Percentiles rank a stretch among this genome's conserved stretches.
phyloP scores from a whole-genome alignment of 148 eudicot genomes.

The Beta vulgaris region DNA sequence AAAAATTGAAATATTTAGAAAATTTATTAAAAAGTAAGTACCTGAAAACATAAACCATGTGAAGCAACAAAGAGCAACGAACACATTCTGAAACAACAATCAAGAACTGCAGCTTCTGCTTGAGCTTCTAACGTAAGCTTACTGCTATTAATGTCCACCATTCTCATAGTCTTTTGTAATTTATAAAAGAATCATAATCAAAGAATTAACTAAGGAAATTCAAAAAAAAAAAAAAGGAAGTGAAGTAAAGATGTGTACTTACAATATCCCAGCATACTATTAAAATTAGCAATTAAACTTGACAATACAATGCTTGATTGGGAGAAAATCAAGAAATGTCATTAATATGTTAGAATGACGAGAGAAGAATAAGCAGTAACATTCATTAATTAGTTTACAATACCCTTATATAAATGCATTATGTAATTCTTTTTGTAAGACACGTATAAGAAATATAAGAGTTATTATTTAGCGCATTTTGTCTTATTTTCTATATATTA shows the following conservation, averaged over 20 bases:
- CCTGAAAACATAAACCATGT: conserved; percentile 68
- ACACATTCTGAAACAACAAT: conserved; percentile 72
- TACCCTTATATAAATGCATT: too few relatives aligned
- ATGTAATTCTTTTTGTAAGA: too few relatives aligned
- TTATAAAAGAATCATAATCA: not conserved
- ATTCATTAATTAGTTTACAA: too few relatives aligned
- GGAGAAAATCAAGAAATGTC: too few relatives aligned
- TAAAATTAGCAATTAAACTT: too few relatives aligned
- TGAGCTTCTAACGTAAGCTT: conserved; percentile 52
- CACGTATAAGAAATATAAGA: too few relatives aligned
- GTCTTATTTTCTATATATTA: too few relatives aligned
- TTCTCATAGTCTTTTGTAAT: conserved; percentile 51
- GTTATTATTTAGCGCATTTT: too few relatives aligned
- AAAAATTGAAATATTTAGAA: not conserved
- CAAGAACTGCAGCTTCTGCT: conserved; percentile 57
- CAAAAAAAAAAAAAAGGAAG: not conserved
- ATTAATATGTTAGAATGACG: too few relatives aligned
- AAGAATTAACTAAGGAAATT: not conserved
- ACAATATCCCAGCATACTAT: conserved; percentile 93
- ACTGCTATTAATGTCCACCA: conserved; percentile 56
- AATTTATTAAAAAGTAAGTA: too few relatives aligned
- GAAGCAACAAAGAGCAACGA: conserved; percentile 53
- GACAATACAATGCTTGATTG: too few relatives aligned
- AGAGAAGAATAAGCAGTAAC: too few relatives aligned
- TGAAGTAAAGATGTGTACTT: conserved; percentile 9